Evolutionary conservation across 2,329 filamentous ascomycete genomes (phyloP).

Genomic region (Ophiostoma sp.): DNA sequence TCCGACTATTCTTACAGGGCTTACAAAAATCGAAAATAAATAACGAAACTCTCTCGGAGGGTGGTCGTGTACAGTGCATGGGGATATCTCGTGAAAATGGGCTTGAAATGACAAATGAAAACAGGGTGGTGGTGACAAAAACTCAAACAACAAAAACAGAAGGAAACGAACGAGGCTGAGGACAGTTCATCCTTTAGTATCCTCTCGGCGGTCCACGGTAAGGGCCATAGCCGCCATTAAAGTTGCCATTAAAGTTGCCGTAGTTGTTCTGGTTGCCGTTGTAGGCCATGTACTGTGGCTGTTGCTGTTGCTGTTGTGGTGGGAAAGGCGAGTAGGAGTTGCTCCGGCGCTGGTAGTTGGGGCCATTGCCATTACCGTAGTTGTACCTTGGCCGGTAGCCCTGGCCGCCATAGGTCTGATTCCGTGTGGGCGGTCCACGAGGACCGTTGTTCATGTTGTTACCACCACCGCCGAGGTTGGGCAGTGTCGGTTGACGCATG

Average conservation of each 20-base stretch:
- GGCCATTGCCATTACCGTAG: neutral
- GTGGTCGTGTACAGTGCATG: neutral
- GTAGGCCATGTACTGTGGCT: neutral
- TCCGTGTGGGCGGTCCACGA: neutral
- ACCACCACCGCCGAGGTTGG: neutral
- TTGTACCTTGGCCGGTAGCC: slow-evolving; percentile 1
- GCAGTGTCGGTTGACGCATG: slow-evolving; percentile 7
- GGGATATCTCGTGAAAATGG: slow-evolving; percentile 11
- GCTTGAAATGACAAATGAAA: neutral
- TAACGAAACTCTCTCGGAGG: neutral
- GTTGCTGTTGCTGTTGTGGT: neutral
- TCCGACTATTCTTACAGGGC: neutral
- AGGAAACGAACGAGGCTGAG: neutral
- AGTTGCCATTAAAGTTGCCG: slow-evolving; percentile 2
- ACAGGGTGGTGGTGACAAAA: neutral
- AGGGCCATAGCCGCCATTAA: neutral
- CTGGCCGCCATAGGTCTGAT: neutral
- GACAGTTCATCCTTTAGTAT: neutral
- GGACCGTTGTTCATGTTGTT: neutral
- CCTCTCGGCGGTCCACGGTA: neutral
- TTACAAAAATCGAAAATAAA: neutral
- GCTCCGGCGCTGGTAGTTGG: slow-evolving; percentile 4
- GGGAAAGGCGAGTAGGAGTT: slow-evolving; percentile 21
- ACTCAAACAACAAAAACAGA: neutral
- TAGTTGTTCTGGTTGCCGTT: neutral